phyloP scores from a whole-genome alignment of 2,329 filamentous ascomycete genomes.

The Hypoxylon sp. region DNA sequence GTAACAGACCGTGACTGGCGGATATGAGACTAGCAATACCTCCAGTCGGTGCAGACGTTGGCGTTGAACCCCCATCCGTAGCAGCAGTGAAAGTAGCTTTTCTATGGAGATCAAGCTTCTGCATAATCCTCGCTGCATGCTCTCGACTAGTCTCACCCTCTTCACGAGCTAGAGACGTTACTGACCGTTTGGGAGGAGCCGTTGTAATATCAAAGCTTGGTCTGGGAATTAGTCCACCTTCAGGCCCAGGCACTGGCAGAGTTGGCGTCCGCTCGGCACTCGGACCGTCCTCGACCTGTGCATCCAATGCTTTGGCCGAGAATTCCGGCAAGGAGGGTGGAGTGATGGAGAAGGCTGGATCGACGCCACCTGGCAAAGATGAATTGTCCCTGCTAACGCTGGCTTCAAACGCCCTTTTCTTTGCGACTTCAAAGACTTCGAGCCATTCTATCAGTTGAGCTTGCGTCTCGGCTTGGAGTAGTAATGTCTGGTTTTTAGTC shows the following conservation, averaged over 20 bases:
- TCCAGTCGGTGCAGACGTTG: slow-evolving; percentile 61
- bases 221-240: slow-evolving; percentile 68
- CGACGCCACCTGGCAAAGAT: slow-evolving; percentile 65
- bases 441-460: slow-evolving; percentile 95
- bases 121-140: slow-evolving; percentile 89
- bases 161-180: slow-evolving; percentile 70
- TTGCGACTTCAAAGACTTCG: slow-evolving; percentile 91
- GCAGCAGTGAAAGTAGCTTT: slow-evolving; percentile 75
- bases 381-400: slow-evolving; percentile 68
- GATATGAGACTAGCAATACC: slow-evolving; percentile 90
- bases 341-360: slow-evolving; percentile 92
- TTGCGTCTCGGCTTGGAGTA: slow-evolving; percentile 95
- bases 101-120: slow-evolving; percentile 90
- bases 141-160: slow-evolving; percentile 84
- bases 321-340: slow-evolving; percentile 91
- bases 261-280: slow-evolving; percentile 73
- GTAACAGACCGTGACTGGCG: slow-evolving; percentile 83
- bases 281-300: slow-evolving; percentile 63
- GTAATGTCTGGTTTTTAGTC: slow-evolving; percentile 91
- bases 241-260: slow-evolving; percentile 75
- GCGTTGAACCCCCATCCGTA: slow-evolving; percentile 56
- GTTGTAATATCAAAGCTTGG: slow-evolving; percentile 79
- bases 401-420: slow-evolving; percentile 89
- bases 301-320: slow-evolving; percentile 82
- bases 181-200: slow-evolving; percentile 66